A percentile compares a stretch with the other conserved stretches of the same genome.
These are phyloP conservation scores for Epichloe brachyelytri DNA, from an alignment of 2,329 filamentous ascomycete genomes.

Conservation along the genomic window DNA sequence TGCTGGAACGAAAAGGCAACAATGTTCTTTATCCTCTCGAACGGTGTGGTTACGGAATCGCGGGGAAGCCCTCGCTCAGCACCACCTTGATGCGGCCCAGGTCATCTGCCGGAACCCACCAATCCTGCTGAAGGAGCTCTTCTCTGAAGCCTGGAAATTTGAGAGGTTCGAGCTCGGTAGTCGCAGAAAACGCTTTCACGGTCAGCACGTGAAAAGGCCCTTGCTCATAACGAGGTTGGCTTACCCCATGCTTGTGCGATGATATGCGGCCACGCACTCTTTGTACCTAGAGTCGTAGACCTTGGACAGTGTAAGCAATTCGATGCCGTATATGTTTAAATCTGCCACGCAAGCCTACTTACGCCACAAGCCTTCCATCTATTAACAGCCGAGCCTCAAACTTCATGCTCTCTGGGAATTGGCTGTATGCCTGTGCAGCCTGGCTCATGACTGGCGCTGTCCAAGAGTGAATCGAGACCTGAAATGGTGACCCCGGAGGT, in stretches of 20 bases:
- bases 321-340: no score
- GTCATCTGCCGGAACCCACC: conserved; percentile 60
- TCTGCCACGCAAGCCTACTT: neutral
- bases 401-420: conserved; percentile 40
- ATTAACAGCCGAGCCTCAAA: conserved; percentile 57
- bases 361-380: conserved; percentile 55
- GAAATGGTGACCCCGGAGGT: conserved; percentile 43
- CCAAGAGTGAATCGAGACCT: conserved; percentile 68
- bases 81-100: conserved; percentile 64
- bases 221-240: conserved; percentile 12
- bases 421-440: conserved; percentile 41
- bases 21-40: conserved; percentile 58
- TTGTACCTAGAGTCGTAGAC: conserved; percentile 40
- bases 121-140: conserved; percentile 53
- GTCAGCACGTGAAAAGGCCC: neutral
- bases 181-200: conserved; percentile 35
- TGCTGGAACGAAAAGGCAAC: conserved; percentile 77
- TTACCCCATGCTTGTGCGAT: conserved; percentile 32
- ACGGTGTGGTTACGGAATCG: conserved; percentile 35
- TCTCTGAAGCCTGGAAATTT: conserved; percentile 61
- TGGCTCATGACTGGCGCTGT: conserved; percentile 45
- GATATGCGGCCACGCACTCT: conserved; percentile 36
- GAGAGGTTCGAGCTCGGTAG: conserved; percentile 47
- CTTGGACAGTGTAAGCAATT: conserved; percentile 20
- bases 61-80: conserved; percentile 57